Evolutionary conservation across 1,284 basidiomycete species (phyloP).

Genomic region (Malassezia sympodialis): DNA sequence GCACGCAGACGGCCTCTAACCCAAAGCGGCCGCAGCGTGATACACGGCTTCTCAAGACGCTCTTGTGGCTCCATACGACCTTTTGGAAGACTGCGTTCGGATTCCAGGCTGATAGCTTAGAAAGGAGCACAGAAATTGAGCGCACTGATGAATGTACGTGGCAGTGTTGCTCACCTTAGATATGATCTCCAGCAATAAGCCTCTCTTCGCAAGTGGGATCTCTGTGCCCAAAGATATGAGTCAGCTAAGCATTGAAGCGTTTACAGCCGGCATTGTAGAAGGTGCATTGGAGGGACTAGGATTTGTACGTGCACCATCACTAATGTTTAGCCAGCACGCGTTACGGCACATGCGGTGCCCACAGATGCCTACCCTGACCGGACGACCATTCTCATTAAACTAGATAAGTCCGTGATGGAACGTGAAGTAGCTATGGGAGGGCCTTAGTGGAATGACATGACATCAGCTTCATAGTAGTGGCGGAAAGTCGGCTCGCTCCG

Average conservation of each 20-base stretch:
- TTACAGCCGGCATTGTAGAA: slow-evolving; percentile 93
- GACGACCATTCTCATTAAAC: slow-evolving; percentile 46
- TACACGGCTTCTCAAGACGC: slow-evolving; percentile 33
- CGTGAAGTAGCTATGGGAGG: slow-evolving; percentile 33
- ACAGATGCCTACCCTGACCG: slow-evolving; percentile 64
- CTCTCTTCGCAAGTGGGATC: slow-evolving; percentile 77
- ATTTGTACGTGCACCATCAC: slow-evolving; percentile 62
- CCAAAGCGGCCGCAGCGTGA: slow-evolving; percentile 39
- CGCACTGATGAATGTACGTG: slow-evolving; percentile 78
- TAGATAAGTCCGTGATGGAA: slow-evolving; percentile 39
- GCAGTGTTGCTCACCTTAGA: slow-evolving; percentile 53
- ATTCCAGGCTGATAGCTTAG: slow-evolving; percentile 81
- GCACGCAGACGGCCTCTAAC: slow-evolving; percentile 27
- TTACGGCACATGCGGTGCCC: slow-evolving; percentile 88
- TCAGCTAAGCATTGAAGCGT: slow-evolving; percentile 85
- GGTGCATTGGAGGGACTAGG: slow-evolving; percentile 89
- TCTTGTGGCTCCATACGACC: slow-evolving; percentile 52
- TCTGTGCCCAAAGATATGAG: slow-evolving; percentile 89
- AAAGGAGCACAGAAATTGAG: slow-evolving; percentile 74
- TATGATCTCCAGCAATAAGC: slow-evolving; percentile 97
- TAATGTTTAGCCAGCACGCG: slow-evolving; percentile 71
- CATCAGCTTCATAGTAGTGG: slow-evolving; percentile 21
- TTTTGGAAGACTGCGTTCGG: slow-evolving; percentile 91
- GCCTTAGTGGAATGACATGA: slow-evolving; percentile 8
- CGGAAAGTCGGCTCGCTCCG: slow-evolving; percentile 32